Conservation (phyloP, 1,139 yeast genomes). For the Kazachstania sp. region DNA sequence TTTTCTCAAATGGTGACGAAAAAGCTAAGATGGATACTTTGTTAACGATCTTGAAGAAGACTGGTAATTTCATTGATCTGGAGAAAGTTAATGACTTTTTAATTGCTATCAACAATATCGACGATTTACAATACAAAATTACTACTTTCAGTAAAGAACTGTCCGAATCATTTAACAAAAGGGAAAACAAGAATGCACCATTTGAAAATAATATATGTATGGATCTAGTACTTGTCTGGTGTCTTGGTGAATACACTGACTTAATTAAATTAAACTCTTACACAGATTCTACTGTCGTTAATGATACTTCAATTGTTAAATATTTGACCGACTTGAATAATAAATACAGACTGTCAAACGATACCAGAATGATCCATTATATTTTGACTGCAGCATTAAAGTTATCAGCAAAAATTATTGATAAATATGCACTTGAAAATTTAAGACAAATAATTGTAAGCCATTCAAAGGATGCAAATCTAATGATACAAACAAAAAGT, state of each 20-base stretch:
- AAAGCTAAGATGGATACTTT: conserved; percentile 86
- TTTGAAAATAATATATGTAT: conserved; percentile 45
- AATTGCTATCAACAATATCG: conserved; percentile 53
- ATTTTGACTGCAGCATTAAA: conserved; percentile 69
- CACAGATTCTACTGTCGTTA: conserved; percentile 17
- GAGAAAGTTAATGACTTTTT: conserved; percentile 72
- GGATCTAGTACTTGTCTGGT: conserved; percentile 69
- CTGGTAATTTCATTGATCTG: conserved; percentile 65
- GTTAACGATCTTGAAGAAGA: conserved; percentile 59
- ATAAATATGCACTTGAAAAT: conserved; percentile 40
- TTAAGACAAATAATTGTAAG: conserved; percentile 54
- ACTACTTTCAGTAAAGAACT: conserved; percentile 40
- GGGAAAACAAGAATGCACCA: conserved; percentile 37
- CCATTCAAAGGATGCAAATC: conserved; percentile 53
- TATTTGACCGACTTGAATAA: conserved; percentile 34
- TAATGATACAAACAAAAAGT: conserved; percentile 82
- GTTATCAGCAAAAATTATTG: conserved; percentile 55
- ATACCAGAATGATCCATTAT: conserved; percentile 45
- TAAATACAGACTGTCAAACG: conserved; percentile 36
- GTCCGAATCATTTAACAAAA: conserved; percentile 37
- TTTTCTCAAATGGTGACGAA: conserved; percentile 31
- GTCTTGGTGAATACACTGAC: conserved; percentile 86
- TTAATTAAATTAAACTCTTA: conserved; percentile 35
- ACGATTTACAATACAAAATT: conserved; percentile 25
- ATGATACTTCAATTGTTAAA: conserved; percentile 31